These are phyloP conservation scores for Kwoniella mangroviensis DNA, from an alignment of 768 basidiomycete genomes.

Conservation along the genomic window DNA sequence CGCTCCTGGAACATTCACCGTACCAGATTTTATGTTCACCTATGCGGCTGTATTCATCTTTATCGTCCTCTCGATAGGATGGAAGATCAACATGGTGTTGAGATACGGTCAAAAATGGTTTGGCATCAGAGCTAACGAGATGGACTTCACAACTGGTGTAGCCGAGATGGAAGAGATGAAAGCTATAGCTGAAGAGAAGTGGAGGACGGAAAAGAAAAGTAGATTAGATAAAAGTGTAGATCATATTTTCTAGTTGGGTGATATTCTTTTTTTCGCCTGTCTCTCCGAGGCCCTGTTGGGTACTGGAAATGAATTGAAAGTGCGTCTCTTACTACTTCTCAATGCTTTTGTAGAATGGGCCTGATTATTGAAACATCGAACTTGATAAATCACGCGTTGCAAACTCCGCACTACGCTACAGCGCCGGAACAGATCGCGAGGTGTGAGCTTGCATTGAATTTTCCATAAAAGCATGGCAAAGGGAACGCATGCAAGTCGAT, in stretches of 20 bases:
- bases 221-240: conserved; percentile 12
- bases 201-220: not conserved
- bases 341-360: too few species aligned
- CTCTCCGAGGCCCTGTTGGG: too few species aligned
- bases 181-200: conserved; percentile 14
- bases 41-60: conserved; percentile 28
- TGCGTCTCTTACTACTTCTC: too few species aligned
- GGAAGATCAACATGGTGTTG: conserved; percentile 19
- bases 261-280: too few species aligned
- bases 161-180: conserved; percentile 28
- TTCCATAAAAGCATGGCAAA: too few species aligned
- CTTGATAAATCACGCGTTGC: too few species aligned
- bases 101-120: not conserved
- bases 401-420: too few species aligned
- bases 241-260: conserved; percentile 5
- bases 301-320: too few species aligned
- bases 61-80: conserved; percentile 16
- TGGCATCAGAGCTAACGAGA: conserved; percentile 17
- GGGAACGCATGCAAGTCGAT: too few species aligned
- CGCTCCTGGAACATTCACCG: conserved; percentile 18
- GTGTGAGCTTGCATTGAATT: too few species aligned
- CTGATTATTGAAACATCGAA: too few species aligned
- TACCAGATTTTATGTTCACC: conserved; percentile 28
- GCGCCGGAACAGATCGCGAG: too few species aligned
- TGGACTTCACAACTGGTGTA: conserved; percentile 26